These are phyloP conservation scores for Chalciporus sphaerocephalus DNA, from an alignment of 768 basidiomycete genomes.

Conservation along the genomic window DNA sequence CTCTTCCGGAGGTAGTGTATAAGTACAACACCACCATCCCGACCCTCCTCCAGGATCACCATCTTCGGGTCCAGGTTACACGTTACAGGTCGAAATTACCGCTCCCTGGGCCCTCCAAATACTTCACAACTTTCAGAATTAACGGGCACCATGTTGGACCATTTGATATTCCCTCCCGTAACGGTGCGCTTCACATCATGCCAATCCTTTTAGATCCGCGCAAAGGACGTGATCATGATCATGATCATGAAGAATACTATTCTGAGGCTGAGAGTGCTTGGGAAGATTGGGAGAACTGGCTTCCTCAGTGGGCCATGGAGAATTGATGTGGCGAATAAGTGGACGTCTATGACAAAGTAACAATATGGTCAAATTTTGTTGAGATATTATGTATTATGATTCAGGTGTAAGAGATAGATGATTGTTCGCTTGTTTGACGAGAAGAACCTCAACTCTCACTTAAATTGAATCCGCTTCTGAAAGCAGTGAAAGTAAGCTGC, in stretches of 20 bases:
- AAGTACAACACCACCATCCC: constrained; percentile 35
- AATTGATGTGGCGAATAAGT: no score
- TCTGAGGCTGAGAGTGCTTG: constrained; percentile 29
- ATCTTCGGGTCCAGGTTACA: constrained; percentile 43
- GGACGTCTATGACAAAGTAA: no score
- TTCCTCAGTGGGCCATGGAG: constrained; percentile 43
- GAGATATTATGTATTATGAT: neutral
- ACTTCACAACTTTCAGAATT: constrained; percentile 38
- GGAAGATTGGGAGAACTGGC: constrained; percentile 47
- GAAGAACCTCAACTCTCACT: no score
- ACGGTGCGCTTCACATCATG: constrained; percentile 56
- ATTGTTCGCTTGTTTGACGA: no score
- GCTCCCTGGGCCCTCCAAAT: constrained; percentile 33
- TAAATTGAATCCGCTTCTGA: no score
- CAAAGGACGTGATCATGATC: constrained; percentile 4
- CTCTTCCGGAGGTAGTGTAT: constrained; percentile 29
- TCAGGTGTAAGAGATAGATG: no score
- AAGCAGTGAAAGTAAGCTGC: no score
- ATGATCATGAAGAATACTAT: neutral
- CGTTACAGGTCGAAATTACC: constrained; percentile 42
- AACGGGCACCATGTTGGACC: constrained; percentile 37
- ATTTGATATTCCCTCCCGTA: constrained; percentile 48
- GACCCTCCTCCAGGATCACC: constrained; percentile 42
- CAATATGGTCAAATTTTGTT: no score
- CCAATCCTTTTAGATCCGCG: constrained; percentile 41